phyloP scores from a whole-genome alignment of 1,284 basidiomycete species.

The Ceratobasidium sp. region DNA sequence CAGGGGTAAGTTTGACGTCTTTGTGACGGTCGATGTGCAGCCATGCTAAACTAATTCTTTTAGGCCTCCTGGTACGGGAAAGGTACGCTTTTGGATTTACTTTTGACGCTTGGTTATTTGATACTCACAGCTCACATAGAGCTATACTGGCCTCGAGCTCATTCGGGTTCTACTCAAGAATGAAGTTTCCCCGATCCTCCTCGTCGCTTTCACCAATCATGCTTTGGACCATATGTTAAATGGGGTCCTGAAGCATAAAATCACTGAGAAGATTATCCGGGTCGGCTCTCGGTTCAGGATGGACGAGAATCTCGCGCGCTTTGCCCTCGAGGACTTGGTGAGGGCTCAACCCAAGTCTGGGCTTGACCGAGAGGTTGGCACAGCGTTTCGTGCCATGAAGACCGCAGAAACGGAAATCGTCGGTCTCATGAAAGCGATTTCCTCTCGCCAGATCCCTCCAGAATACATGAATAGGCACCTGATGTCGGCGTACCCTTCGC shows the following conservation, averaged over 20 bases:
- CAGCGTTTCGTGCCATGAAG: slow-evolving; percentile 53
- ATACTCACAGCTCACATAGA: slow-evolving; percentile 50
- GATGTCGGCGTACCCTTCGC: slow-evolving; percentile 52
- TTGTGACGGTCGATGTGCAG: background rate
- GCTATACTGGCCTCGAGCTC: slow-evolving; percentile 70
- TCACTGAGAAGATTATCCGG: slow-evolving; percentile 67
- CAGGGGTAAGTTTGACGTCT: slow-evolving; percentile 63
- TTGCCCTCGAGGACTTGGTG: slow-evolving; percentile 57
- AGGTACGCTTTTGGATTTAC: slow-evolving; percentile 52
- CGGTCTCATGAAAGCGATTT: slow-evolving; percentile 55
- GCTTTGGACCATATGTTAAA: slow-evolving; percentile 72
- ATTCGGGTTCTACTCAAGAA: slow-evolving; percentile 64
- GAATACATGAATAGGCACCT: slow-evolving; percentile 54
- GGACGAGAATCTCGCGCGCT: slow-evolving; percentile 63
- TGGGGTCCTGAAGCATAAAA: slow-evolving; percentile 63
- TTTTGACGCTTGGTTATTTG: background rate
- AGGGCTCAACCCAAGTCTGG: slow-evolving; percentile 46
- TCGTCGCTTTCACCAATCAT: slow-evolving; percentile 79
- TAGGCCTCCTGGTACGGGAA: slow-evolving; percentile 78
- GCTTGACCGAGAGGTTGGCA: slow-evolving; percentile 50
- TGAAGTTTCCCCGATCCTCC: slow-evolving; percentile 60
- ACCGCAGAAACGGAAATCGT: slow-evolving; percentile 56
- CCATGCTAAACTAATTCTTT: background rate
- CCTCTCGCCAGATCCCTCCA: slow-evolving; percentile 51
- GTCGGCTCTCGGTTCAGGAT: slow-evolving; percentile 62